A percentile compares a stretch with the other conserved stretches of the same genome.
phyloP scores from a whole-genome alignment of 805 yeast species.

The Tetrapisispora nanseiensis region DNA sequence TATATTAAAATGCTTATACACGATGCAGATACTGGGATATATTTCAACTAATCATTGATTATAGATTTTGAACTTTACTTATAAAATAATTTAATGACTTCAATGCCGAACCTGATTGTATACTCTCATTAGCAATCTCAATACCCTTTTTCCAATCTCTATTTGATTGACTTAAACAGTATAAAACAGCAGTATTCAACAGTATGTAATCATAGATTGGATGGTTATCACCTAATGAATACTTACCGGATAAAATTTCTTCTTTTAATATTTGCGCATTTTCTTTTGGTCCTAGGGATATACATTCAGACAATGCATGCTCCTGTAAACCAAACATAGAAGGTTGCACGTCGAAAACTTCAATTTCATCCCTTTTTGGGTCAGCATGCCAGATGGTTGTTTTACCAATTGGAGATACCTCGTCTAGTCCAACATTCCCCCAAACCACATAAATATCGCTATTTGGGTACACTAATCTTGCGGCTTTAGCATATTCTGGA shows the following conservation, averaged over 20 bases:
- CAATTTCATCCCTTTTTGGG: slow-evolving; percentile 25
- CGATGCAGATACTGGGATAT: neutral
- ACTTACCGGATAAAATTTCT: slow-evolving; percentile 35
- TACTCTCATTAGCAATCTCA: slow-evolving; percentile 55
- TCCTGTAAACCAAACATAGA: slow-evolving; percentile 71
- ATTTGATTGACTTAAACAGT: slow-evolving; percentile 64
- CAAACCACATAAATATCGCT: slow-evolving; percentile 75
- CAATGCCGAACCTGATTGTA: slow-evolving; percentile 58
- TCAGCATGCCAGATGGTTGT: slow-evolving; percentile 72
- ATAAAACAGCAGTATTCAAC: slow-evolving; percentile 80
- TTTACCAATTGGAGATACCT: slow-evolving; percentile 80
- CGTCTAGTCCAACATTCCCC: slow-evolving; percentile 89
- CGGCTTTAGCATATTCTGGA: slow-evolving; percentile 73
- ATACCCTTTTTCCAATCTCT: slow-evolving; percentile 72
- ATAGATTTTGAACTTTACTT: slow-evolving; percentile 5
- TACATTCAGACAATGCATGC: slow-evolving; percentile 57
- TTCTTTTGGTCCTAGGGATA: slow-evolving; percentile 78
- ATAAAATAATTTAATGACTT: slow-evolving; percentile 46
- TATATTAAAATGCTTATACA: too few species aligned
- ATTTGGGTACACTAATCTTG: slow-evolving; percentile 40
- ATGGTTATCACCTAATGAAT: slow-evolving; percentile 37
- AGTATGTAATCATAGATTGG: slow-evolving; percentile 86
- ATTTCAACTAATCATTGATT: neutral
- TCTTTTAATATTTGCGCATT: slow-evolving; percentile 52
- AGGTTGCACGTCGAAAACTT: slow-evolving; percentile 47